Conservation (phyloP, 768 basidiomycete genomes). For the Suillus lakei region DNA sequence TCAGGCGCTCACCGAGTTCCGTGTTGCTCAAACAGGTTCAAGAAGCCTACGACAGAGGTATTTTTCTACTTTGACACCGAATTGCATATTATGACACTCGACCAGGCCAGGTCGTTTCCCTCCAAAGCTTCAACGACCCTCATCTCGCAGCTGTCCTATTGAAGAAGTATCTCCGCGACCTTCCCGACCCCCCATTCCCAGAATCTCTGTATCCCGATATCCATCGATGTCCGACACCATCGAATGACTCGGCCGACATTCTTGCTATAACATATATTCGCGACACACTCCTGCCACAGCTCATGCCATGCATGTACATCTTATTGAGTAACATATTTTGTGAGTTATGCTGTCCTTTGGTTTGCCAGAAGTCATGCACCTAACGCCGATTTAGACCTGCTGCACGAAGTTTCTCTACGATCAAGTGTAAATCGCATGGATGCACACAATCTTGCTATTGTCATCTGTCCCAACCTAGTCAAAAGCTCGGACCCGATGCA, state of each 20-base stretch:
- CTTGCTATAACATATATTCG: slow-evolving; percentile 67
- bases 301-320: slow-evolving; percentile 76
- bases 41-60: slow-evolving; percentile 86
- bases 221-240: slow-evolving; percentile 66
- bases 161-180: slow-evolving; percentile 84
- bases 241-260: slow-evolving; percentile 58
- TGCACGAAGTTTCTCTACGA: slow-evolving; percentile 78
- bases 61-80: background rate
- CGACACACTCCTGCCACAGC: slow-evolving; percentile 65
- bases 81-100: slow-evolving; percentile 12
- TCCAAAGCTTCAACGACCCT: slow-evolving; percentile 77
- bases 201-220: slow-evolving; percentile 70
- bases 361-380: background rate
- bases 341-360: slow-evolving; percentile 36
- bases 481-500: slow-evolving; percentile 67
- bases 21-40: slow-evolving; percentile 72
- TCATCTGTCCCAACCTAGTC: slow-evolving; percentile 80
- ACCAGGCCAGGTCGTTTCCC: slow-evolving; percentile 75
- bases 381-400: slow-evolving; percentile 54
- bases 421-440: slow-evolving; percentile 78
- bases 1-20: slow-evolving; percentile 81
- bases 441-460: slow-evolving; percentile 80
- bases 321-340: slow-evolving; percentile 72
- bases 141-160: slow-evolving; percentile 84
- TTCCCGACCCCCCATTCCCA: slow-evolving; percentile 80